A percentile compares a stretch with the other conserved stretches of the same genome.
These are phyloP conservation scores for Pisolithus albus DNA, from an alignment of 768 basidiomycete genomes.

Conservation along the genomic window DNA sequence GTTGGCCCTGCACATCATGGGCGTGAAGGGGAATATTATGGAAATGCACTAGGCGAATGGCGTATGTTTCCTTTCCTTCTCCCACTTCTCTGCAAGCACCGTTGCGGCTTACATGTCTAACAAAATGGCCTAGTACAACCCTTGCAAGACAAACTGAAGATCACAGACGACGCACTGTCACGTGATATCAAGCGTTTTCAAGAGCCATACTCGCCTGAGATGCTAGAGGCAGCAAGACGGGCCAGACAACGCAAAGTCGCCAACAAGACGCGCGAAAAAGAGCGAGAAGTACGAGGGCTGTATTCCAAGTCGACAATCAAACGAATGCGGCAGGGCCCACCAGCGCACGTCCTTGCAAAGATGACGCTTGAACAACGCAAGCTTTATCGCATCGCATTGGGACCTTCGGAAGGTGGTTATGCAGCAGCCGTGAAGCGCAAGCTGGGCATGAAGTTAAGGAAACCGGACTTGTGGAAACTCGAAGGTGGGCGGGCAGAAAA, in stretches of 20 bases:
- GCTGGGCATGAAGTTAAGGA: slow-evolving; percentile 44
- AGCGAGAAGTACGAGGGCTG: slow-evolving; percentile 61
- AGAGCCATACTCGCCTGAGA: slow-evolving; percentile 39
- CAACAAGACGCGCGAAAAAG: slow-evolving; percentile 58
- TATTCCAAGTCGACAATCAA: slow-evolving; percentile 40
- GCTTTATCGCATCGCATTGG: slow-evolving; percentile 43
- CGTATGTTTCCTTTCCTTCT: neutral
- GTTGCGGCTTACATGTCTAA: neutral
- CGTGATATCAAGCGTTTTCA: slow-evolving; percentile 38
- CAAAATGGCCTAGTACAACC: slow-evolving; percentile 30
- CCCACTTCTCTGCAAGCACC: neutral
- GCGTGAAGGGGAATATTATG: slow-evolving; percentile 29
- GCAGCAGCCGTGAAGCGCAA: slow-evolving; percentile 55
- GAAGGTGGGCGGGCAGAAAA: slow-evolving; percentile 28
- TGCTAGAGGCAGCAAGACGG: slow-evolving; percentile 42
- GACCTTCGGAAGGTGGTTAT: slow-evolving; percentile 65
- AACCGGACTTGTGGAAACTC: slow-evolving; percentile 27
- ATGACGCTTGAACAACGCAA: slow-evolving; percentile 45
- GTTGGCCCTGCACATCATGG: neutral
- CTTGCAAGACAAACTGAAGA: slow-evolving; percentile 23
- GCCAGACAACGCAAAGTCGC: slow-evolving; percentile 55
- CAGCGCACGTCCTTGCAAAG: slow-evolving; percentile 48
- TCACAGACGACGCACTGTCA: slow-evolving; percentile 29
- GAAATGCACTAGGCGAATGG: slow-evolving; percentile 6
- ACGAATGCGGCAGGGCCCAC: slow-evolving; percentile 51